Conservation (phyloP, 371 early-diverging fungal species). For the Mortierella sp. region DNA sequence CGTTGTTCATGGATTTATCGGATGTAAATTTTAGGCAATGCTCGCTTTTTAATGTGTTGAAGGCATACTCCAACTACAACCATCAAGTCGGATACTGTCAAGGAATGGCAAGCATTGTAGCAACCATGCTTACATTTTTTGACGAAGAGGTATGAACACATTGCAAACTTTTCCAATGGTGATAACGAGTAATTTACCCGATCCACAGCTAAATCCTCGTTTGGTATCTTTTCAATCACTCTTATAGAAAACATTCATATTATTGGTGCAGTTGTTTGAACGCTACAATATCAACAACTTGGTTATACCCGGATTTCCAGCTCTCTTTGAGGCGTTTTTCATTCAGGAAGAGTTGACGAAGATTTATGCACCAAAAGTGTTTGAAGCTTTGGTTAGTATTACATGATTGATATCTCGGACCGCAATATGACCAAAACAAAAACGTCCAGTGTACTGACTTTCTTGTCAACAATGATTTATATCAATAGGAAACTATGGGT, state of each 20-base stretch:
- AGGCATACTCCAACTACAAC: conserved; percentile 91
- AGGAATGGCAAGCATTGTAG: conserved; percentile 94
- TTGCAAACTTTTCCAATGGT: not conserved
- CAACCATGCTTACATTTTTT: conserved; percentile 90
- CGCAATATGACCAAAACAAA: not conserved
- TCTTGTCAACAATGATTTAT: not conserved
- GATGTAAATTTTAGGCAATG: conserved; percentile 61
- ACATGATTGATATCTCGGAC: conserved; percentile 18
- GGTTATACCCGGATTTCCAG: conserved; percentile 73
- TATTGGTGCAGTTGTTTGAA: conserved; percentile 68
- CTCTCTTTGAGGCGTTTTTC: conserved; percentile 71
- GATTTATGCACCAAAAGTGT: conserved; percentile 64
- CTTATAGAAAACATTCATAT: conserved; percentile 65
- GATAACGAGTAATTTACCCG: not conserved
- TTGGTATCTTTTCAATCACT: not conserved
- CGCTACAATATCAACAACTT: conserved; percentile 67
- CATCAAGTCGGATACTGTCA: conserved; percentile 95
- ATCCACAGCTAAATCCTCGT: not conserved
- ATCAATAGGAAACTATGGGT: conserved; percentile 59
- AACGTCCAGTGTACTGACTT: not conserved
- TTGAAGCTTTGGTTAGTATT: conserved; percentile 67
- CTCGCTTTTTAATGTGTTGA: conserved; percentile 85
- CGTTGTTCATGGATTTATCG: not conserved
- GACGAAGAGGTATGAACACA: conserved; percentile 82
- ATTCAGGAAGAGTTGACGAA: conserved; percentile 70